Percentiles rank a stretch among this genome's conserved stretches.
Conservation (phyloP, 805 yeast species). For the Candida oleophila region DNA sequence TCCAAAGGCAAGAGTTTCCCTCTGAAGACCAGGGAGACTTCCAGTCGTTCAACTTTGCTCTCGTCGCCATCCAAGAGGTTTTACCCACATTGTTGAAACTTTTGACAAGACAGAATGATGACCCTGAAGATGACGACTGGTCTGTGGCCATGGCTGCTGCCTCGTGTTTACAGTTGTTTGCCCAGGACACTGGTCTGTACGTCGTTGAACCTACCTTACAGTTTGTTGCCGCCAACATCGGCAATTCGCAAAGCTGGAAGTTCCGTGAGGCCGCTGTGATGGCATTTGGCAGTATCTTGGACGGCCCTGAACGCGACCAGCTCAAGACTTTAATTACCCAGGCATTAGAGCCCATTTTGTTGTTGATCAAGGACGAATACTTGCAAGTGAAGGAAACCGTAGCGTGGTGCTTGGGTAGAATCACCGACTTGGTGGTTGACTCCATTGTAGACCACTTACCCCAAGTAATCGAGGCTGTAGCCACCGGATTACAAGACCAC, state of each 20-base stretch:
- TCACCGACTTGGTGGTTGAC: slow-evolving; percentile 81
- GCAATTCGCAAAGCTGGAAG: slow-evolving; percentile 59
- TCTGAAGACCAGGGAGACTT: slow-evolving; percentile 42
- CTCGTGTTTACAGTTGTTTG: slow-evolving; percentile 90
- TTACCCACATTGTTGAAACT: slow-evolving; percentile 81
- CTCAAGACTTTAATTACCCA: slow-evolving; percentile 68
- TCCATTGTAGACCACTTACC: slow-evolving; percentile 76
- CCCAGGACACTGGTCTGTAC: slow-evolving; percentile 83
- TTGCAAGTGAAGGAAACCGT: slow-evolving; percentile 94
- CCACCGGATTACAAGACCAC: slow-evolving; percentile 83
- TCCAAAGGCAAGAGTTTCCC: slow-evolving; percentile 62
- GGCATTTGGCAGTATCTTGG: slow-evolving; percentile 97
- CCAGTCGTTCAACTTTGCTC: slow-evolving; percentile 75
- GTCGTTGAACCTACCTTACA: slow-evolving; percentile 82
- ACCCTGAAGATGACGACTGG: slow-evolving; percentile 96
- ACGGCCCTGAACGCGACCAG: slow-evolving; percentile 82
- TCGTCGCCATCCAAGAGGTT: slow-evolving; percentile 78
- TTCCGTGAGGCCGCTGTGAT: slow-evolving; percentile 95
- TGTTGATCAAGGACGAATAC: slow-evolving; percentile 68
- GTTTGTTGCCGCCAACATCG: slow-evolving; percentile 77
- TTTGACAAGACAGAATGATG: slow-evolving; percentile 87
- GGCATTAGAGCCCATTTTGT: slow-evolving; percentile 78
- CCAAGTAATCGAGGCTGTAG: slow-evolving; percentile 67
- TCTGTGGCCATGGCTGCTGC: slow-evolving; percentile 98
- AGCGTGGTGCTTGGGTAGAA: slow-evolving; percentile 97